Conservation (phyloP, 148 eudicot genomes). For the Rhododendron molle region DNA sequence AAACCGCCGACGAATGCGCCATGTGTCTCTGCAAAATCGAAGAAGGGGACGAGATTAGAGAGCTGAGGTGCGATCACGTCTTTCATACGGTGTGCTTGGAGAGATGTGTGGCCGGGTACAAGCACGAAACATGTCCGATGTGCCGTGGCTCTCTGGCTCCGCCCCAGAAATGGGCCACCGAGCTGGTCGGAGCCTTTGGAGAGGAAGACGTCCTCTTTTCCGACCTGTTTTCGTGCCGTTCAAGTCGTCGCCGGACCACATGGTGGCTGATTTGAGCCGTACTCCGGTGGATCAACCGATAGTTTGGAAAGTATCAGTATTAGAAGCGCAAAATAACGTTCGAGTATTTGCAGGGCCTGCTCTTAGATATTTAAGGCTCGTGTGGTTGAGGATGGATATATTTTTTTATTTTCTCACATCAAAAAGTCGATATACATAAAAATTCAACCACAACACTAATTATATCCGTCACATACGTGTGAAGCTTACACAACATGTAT, state of each 20-base stretch:
- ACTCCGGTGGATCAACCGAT: not conserved
- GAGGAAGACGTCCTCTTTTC: not conserved
- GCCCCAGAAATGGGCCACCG: not conserved
- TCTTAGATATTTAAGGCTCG: too few relatives aligned
- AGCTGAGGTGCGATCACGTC: not conserved
- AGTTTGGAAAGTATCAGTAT: not conserved
- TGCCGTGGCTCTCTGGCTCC: slow-evolving; percentile 1
- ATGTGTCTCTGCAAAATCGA: not conserved
- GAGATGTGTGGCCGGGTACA: not conserved
- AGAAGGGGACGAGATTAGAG: not conserved
- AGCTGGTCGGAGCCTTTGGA: not conserved
- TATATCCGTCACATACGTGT: too few relatives aligned
- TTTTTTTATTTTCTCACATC: too few relatives aligned
- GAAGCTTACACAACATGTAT: too few relatives aligned
- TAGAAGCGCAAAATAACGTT: too few relatives aligned
- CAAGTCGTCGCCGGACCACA: not conserved
- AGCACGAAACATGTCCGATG: not conserved
- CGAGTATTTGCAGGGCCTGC: too few relatives aligned
- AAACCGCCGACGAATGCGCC: not conserved
- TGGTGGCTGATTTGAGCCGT: not conserved
- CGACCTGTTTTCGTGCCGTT: not conserved
- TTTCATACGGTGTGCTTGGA: not conserved
- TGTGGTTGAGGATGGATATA: too few relatives aligned
- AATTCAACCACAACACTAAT: too few relatives aligned
- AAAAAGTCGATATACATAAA: too few relatives aligned